These are phyloP conservation scores for Yamadazyma kanchanaburiensis DNA, from an alignment of 1,139 yeast genomes.

Conservation along the genomic window DNA sequence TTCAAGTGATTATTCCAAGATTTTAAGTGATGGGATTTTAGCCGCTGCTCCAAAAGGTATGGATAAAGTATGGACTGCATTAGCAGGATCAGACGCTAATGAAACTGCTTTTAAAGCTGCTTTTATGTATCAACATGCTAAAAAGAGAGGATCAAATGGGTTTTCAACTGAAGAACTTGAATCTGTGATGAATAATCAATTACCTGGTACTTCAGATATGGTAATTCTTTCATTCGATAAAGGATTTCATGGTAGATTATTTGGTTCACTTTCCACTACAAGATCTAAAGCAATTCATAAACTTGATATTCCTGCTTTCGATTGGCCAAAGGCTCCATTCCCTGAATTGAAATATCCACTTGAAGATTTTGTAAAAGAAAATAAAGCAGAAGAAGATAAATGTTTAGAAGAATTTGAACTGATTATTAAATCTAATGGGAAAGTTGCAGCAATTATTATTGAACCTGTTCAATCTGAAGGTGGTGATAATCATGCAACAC, in stretches of 20 bases:
- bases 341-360: conserved; percentile 66
- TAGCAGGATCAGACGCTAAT: conserved; percentile 74
- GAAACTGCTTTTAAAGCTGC: conserved; percentile 79
- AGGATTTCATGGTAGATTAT: conserved; percentile 75
- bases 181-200: conserved; percentile 61
- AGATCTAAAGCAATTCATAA: conserved; percentile 75
- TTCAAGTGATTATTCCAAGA: conserved; percentile 47
- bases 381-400: conserved; percentile 57
- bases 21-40: conserved; percentile 53
- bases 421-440: conserved; percentile 40
- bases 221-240: conserved; percentile 66
- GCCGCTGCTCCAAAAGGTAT: conserved; percentile 72
- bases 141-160: conserved; percentile 51
- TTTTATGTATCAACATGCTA: conserved; percentile 65
- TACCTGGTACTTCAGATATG: conserved; percentile 69
- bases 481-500: conserved; percentile 82
- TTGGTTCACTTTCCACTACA: conserved; percentile 70
- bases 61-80: conserved; percentile 63
- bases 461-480: conserved; percentile 89
- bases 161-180: conserved; percentile 55
- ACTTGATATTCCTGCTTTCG: conserved; percentile 70
- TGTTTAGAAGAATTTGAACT: conserved; percentile 58
- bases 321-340: conserved; percentile 77
- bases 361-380: conserved; percentile 47
- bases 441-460: conserved; percentile 68